Percentiles rank a stretch among this genome's conserved stretches.
Evolutionary conservation across 2,329 filamentous ascomycete genomes (phyloP).

Genomic region (Tricladium varicosporioides): DNA sequence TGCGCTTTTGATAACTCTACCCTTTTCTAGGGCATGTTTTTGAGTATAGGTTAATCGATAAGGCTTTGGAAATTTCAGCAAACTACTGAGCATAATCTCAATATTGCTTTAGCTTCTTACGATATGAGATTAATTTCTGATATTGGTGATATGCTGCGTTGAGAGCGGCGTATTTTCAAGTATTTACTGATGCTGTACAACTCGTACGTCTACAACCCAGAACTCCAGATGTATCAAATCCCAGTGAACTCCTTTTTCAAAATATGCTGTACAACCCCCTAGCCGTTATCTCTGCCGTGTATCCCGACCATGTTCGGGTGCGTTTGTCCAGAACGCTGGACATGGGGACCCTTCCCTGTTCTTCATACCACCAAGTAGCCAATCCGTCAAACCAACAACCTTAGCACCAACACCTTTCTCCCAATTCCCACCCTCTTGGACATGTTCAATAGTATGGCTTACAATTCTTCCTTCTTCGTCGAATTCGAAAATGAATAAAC

Average conservation of each 20-base stretch:
- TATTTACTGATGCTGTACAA: not conserved
- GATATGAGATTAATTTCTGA: too few relatives aligned
- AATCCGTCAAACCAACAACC: conserved; percentile 90
- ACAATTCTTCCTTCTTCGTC: conserved; percentile 80
- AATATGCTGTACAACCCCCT: conserved; percentile 1
- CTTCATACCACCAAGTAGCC: conserved; percentile 80
- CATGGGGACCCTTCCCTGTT: conserved; percentile 36
- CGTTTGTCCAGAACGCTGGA: conserved; percentile 28
- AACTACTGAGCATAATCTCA: too few relatives aligned
- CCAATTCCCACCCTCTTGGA: conserved; percentile 78
- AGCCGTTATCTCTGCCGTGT: not conserved
- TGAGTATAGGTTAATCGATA: too few relatives aligned
- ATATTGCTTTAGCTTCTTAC: too few relatives aligned
- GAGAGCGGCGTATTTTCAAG: not conserved
- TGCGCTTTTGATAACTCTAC: too few relatives aligned
- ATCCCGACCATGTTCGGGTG: conserved; percentile 1
- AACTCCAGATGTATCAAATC: not conserved
- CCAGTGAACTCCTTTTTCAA: conserved; percentile 5
- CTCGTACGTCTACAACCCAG: not conserved
- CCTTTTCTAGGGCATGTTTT: too few relatives aligned
- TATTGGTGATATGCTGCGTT: not conserved
- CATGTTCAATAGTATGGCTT: conserved; percentile 91
- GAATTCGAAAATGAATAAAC: conserved; percentile 94
- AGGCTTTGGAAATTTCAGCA: too few relatives aligned
- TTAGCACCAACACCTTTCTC: conserved; percentile 77